Base-by-base conservation (phyloP, 192 early-diverging fungal species). In the Haplosporangium gracile region DNA sequence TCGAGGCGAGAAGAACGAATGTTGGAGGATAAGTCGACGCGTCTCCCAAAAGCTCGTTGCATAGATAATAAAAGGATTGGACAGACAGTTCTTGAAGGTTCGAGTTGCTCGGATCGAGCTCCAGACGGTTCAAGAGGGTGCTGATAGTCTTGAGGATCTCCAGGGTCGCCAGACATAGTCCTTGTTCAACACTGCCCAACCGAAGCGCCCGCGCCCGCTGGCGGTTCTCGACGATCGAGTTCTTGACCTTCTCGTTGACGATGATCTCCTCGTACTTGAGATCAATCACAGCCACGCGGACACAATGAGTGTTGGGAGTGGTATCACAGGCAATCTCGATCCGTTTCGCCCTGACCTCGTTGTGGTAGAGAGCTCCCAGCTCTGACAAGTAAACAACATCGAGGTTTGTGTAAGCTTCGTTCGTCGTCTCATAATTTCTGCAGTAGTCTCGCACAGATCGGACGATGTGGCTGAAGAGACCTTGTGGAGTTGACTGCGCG, bases 311-410 rank as follows among this genome's bases (percentile, higher is more conserved):
- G 20, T 85, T 80, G 4, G 89, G 89, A 10, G 85, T 82, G 2
- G 70, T 82, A 26, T 82, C 77, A n/a, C 89, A 90, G 20, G 89
- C 82, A 18, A 90, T 73, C 11, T 88, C 81, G 20, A 90, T 26
- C 15, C 73, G 78, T 10, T 81, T 68, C 0, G 76, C 81, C 32
- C 70, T 84, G 36, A 81, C 39, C 36, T 83, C 85, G 38, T 90
- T 90, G n/a, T 81, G 78, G 38, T 90, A 90, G 4, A 90, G 79
- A 1, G 49, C 68, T 20, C 79, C 76, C 26, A 90, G 72, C n/a
- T 88, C 88, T 15, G 76, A 74, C 1, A 90, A 22, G 24, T 90
- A 90, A 5, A 49, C 69, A 11, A 71, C 26, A 63, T 90, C 88
- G 32, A 90, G 74, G 11, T 72, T 74, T 39, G 87, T 68, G 63